Evolutionary conservation across 805 yeast species (phyloP).

Genomic region (Wickerhamomyces alni): DNA sequence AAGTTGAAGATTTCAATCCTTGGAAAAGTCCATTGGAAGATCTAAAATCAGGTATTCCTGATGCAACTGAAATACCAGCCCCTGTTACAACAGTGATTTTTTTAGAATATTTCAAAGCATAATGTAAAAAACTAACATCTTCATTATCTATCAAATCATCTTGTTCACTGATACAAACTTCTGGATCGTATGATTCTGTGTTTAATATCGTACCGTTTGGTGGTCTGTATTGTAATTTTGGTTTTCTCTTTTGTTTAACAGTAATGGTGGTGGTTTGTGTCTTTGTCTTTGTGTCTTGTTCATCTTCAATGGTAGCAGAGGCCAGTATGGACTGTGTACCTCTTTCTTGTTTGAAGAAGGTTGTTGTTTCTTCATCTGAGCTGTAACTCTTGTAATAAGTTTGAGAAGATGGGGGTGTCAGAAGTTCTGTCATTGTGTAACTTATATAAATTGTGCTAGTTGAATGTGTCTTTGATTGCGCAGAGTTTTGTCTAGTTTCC

Average conservation of each 20-base stretch:
- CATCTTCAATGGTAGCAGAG: no score
- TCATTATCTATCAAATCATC: slow-evolving; percentile 27
- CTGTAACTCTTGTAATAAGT: not conserved
- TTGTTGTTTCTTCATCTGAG: no score
- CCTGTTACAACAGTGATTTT: slow-evolving; percentile 69
- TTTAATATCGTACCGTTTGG: slow-evolving; percentile 38
- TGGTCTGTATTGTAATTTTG: slow-evolving; percentile 41
- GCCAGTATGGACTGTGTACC: no score
- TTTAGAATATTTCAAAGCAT: slow-evolving; percentile 49
- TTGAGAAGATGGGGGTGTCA: slow-evolving; percentile 2
- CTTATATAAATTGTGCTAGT: no score
- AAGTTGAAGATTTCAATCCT: slow-evolving; percentile 35
- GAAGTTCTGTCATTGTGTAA: not conserved
- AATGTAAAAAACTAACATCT: slow-evolving; percentile 43
- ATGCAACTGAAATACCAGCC: slow-evolving; percentile 86
- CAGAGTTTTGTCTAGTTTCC: no score
- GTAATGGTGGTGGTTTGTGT: not conserved
- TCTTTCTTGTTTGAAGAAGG: no score
- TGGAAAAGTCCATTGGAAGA: slow-evolving; percentile 74
- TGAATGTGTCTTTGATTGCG: no score
- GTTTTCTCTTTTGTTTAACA: slow-evolving; percentile 28
- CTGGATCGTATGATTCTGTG: slow-evolving; percentile 22
- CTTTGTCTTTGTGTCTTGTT: not conserved
- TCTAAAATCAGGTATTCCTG: slow-evolving; percentile 88
- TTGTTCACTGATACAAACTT: slow-evolving; percentile 26